Conservation (phyloP, 495 filamentous ascomycete genomes). For the Durotheca rogersii region DNA sequence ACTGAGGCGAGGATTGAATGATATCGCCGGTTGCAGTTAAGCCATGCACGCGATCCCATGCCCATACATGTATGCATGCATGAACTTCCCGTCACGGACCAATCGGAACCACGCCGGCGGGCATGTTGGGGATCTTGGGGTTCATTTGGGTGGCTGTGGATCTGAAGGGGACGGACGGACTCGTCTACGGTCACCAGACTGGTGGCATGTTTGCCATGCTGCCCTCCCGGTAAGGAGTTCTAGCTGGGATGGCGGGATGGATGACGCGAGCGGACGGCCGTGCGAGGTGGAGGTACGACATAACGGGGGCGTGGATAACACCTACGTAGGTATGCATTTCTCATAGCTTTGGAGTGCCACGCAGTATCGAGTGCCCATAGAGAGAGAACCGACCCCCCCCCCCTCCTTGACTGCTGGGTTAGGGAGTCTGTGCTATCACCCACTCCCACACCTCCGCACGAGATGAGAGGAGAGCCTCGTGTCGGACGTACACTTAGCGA, state of each 20-base stretch:
- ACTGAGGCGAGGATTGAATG: too few species aligned
- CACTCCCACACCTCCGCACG: too few species aligned
- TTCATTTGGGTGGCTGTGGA: conserved; percentile 7
- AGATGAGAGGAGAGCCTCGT: too few species aligned
- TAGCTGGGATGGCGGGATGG: too few species aligned
- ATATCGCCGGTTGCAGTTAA: too few species aligned
- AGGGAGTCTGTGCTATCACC: too few species aligned
- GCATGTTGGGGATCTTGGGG: neutral
- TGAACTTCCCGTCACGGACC: conserved; percentile 1
- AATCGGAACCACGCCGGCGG: conserved; percentile 9
- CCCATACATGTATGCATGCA: conserved; percentile 18
- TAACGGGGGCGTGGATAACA: neutral
- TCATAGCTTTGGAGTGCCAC: neutral
- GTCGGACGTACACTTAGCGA: too few species aligned
- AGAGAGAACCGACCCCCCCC: too few species aligned
- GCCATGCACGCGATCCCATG: too few species aligned
- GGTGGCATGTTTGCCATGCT: neutral
- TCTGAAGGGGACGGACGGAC: conserved; percentile 3
- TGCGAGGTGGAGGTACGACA: conserved; percentile 6
- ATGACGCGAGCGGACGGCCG: too few species aligned
- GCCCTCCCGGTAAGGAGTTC: conserved; percentile 2
- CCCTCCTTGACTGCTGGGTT: too few species aligned
- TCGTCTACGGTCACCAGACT: conserved; percentile 20
- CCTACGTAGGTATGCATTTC: neutral
- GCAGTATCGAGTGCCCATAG: too few species aligned